Base-by-base conservation (phyloP, 1,284 basidiomycete genomes). In the Wallemia ichthyophaga region DNA sequence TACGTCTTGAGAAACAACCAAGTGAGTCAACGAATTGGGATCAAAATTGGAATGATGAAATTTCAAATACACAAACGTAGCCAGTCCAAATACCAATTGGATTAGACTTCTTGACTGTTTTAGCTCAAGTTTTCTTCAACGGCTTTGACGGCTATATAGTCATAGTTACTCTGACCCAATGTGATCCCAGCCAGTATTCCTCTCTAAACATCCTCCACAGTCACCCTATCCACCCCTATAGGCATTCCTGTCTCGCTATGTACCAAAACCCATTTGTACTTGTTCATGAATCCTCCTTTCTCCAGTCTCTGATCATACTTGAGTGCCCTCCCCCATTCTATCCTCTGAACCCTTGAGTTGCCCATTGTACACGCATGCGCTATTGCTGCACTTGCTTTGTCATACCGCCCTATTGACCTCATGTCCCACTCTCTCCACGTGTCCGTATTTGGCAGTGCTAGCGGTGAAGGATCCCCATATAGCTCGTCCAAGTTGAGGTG, bases 111-210 rank as follows among this genome's bases (percentile, higher is more conserved):
- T 21, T 21, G 5, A 21, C 37, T 48, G 37, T 48, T 48, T 48
- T 48, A 48, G 37, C n/a, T 15, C 13, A 21, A 31, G 28, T 17
- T 31, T 7, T 17, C n/a, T 31, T 31, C 17, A 17, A 7, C 3
- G n/a, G 37, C 9, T 48, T 48, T 48, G 37, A 21, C 37, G 13
- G 13, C n/a, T 48, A 11, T 48, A 48, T 48, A 48, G 37, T 48
- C 37, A 48, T 48, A 48, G 37, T 48, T 48, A 48, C 37, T 48
- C 37, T 48, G 37, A 48, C 37, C n/a, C n/a, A n/a, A n/a, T n/a
- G n/a, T n/a, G n/a, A n/a, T n/a, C n/a, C n/a, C n/a, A n/a, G n/a
- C n/a, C n/a, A n/a, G n/a, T n/a, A n/a, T n/a, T n/a, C n/a, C 28
- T 7, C 28, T 31, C 17, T 31, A 7, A 31, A 31, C 17, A 7